Base-by-base conservation (phyloP, 352 stramenopile species). In the Salisapilia sapeloensis region DNA sequence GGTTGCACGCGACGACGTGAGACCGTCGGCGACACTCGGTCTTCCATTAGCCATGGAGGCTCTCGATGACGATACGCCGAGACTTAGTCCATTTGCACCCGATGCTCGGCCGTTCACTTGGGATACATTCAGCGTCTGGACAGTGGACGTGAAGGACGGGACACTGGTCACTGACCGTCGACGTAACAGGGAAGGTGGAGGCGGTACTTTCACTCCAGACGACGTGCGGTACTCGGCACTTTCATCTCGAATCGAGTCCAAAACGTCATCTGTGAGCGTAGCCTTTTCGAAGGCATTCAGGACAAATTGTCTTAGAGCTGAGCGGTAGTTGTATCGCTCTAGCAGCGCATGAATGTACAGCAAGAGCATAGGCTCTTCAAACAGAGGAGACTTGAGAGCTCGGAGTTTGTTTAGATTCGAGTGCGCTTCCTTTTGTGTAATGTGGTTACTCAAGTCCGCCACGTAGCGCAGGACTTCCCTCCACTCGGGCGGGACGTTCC, bases 381-480 rank as follows among this genome's bases (percentile, higher is more conserved):
- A 92, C 17, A 92, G 46, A 23, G 56, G 50, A 1, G 67, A 35
- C 31, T 86, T 79, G n/a, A 63, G 50, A 6, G 53, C 53, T 7
- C 70, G 70, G 22, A 92, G 36, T 41, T 84, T 85, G 60, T 85
- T 86, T 9, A 92, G 56, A 28, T 70, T 80, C 14, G 69, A 61
- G 42, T 87, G 72, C 2, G 76, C 76, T 40, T 92, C 76, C 45
- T 92, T 92, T 42, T 92, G 76, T 2, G 72, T 87, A 38, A 92
- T 92, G 40, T 89, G 75, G 50, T 87, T 89, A 40, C 76, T 92
- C 41, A 92, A 24, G 25, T 92, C 74, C 1, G 70, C 76, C 20
- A 92, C 60, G 32, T 69, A 53, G 1, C 72, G 69, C 25, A 92
- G 36, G 3, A 89, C 50, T 46, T 92, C 76, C 24, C 59, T 69